Conservation (phyloP, 331 rosid genomes). For the Dryas integrifolia region DNA sequence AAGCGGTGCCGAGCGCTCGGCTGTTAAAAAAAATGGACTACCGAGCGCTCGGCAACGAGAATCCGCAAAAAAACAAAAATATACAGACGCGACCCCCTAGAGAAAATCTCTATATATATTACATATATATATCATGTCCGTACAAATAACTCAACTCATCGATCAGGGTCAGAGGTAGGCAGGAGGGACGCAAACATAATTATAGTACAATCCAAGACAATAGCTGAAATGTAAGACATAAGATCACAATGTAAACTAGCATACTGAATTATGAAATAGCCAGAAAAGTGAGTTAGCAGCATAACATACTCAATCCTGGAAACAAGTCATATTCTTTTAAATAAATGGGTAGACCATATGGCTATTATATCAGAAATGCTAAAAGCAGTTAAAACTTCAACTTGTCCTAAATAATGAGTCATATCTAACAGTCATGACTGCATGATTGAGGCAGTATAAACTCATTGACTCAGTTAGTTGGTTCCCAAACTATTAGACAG, state of each 20-base stretch:
- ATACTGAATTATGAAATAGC: neutral
- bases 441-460: neutral
- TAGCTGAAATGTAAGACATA: neutral
- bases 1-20: no score
- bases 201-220: neutral
- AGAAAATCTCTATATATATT: no score
- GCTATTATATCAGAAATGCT: neutral
- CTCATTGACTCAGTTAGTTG: neutral
- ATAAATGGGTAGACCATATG: no score
- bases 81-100: no score
- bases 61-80: no score
- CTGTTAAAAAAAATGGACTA: no score
- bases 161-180: neutral
- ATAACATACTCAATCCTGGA: neutral
- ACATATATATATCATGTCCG: no score
- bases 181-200: neutral
- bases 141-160: neutral
- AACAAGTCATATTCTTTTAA: neutral
- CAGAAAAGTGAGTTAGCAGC: neutral
- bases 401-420: neutral
- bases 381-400: neutral
- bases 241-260: neutral
- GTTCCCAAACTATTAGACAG: neutral
- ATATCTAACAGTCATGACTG: neutral
- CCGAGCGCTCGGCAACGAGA: no score